Base-by-base conservation (phyloP, 176 grass and related monocot species). In the Musa beccarii region DNA sequence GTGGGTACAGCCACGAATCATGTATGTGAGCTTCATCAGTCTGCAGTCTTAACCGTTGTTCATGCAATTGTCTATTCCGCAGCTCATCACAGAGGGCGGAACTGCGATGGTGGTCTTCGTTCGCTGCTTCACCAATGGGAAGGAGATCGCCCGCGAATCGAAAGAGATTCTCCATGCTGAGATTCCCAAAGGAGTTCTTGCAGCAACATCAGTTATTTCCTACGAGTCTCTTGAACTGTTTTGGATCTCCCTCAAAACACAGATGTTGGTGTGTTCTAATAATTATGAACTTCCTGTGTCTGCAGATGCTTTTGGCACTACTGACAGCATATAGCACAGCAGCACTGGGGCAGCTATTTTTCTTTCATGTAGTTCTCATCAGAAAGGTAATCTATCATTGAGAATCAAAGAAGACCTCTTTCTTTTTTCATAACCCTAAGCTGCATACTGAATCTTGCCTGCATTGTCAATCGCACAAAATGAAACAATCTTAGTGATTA, bases 321-420 rank as follows among this genome's bases (percentile, higher is more conserved):
- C 87, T 99, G 76, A 94, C 88, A 54, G 79, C 85, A 55, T 94
- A 99, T 65, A 84, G 90, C 75, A 93, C 84, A 23, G 84, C 84
- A 66, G 95, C 95, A 26, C 49, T 99, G 10, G 95, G 84, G 14
- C 95, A 99, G 83, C 90, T 99, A 67, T 94, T 99, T 74, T 91
- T 91, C 81, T 94, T 99, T 82, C 95, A 99, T 80, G 81, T 91
- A 50, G 85, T 99, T 66, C 90, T 99, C 52, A 99, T 99, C 34
- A 88, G 84, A 82, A 99, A 99, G 90, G 95, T 93, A 85, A 51
- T 70, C 51, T 34, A 51, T 51, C 7, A 1, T 19, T 12, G 8
- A 70, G 1, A 34, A 68, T 22, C 14, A 43, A 15, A 68, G 12
- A 68, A 17, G 29, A 7, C 2, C 67, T 49, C 67, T 49, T 74